Evolutionary conservation across 2,329 filamentous ascomycete genomes (phyloP).

Genomic region (Rhinocladiella similis): DNA sequence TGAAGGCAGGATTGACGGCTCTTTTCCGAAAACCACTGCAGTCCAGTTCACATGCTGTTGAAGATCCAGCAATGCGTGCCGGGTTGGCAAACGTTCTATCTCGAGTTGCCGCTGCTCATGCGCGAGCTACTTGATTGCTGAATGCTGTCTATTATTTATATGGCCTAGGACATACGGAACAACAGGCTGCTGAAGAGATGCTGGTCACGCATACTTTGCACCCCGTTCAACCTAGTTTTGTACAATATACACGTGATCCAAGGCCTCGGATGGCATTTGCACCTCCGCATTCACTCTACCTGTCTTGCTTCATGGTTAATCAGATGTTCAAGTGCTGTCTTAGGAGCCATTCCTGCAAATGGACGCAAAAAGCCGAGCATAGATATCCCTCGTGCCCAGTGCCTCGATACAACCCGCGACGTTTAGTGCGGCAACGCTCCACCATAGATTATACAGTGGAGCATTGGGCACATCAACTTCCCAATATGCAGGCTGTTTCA

Average conservation of each 20-base stretch:
- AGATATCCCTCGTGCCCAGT: too few species aligned
- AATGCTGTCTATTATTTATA: neutral
- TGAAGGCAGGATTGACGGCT: constrained; percentile 11
- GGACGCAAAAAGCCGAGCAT: too few species aligned
- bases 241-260: too few species aligned
- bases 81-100: constrained; percentile 18
- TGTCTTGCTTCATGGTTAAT: too few species aligned
- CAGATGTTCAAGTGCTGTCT: too few species aligned
- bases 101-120: constrained; percentile 17
- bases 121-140: constrained; percentile 2
- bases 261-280: too few species aligned
- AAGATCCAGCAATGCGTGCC: constrained; percentile 13
- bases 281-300: too few species aligned
- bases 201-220: neutral
- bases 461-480: neutral
- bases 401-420: too few species aligned
- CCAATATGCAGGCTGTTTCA: neutral
- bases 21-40: constrained; percentile 14
- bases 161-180: neutral
- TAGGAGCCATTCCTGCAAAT: too few species aligned
- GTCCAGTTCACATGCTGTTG: constrained; percentile 4
- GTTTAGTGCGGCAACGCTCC: neutral
- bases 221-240: too few species aligned
- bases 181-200: too few species aligned
- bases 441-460: neutral